phyloP scores from a whole-genome alignment of 257 asterid species.

The Solanum medicagineum region DNA sequence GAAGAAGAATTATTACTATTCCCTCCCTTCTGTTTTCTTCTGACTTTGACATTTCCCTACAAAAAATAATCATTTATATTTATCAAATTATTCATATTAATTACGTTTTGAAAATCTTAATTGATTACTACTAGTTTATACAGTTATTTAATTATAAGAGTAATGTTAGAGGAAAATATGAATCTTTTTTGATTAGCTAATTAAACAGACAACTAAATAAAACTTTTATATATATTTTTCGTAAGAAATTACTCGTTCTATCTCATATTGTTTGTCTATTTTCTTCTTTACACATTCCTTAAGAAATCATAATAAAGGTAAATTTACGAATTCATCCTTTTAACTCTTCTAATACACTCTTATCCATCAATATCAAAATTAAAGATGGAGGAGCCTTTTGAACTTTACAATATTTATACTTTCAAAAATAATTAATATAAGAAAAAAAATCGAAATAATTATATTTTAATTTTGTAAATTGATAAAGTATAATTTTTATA shows the following conservation, averaged over 20 bases:
- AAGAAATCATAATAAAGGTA: background rate
- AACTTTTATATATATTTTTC: too few relatives aligned
- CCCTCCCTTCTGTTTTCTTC: background rate
- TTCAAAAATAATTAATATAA: too few relatives aligned
- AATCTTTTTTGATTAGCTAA: background rate
- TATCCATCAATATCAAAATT: background rate
- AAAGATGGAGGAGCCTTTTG: background rate
- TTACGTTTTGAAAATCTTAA: background rate
- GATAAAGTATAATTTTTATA: too few relatives aligned
- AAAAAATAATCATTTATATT: background rate
- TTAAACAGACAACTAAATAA: background rate
- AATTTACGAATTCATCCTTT: too few relatives aligned
- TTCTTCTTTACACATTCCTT: background rate
- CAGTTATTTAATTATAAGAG: background rate
- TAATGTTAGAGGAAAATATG: background rate
- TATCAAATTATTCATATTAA: background rate
- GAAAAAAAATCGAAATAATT: too few relatives aligned
- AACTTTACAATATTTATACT: background rate
- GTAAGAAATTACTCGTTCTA: background rate
- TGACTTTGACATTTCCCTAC: background rate
- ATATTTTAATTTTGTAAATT: background rate
- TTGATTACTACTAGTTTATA: background rate
- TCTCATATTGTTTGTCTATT: background rate
- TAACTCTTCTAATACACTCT: background rate
- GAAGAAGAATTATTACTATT: background rate